Evolutionary conservation across 805 yeast species (phyloP).

Genomic region (Nakazawaea laoshanensis): DNA sequence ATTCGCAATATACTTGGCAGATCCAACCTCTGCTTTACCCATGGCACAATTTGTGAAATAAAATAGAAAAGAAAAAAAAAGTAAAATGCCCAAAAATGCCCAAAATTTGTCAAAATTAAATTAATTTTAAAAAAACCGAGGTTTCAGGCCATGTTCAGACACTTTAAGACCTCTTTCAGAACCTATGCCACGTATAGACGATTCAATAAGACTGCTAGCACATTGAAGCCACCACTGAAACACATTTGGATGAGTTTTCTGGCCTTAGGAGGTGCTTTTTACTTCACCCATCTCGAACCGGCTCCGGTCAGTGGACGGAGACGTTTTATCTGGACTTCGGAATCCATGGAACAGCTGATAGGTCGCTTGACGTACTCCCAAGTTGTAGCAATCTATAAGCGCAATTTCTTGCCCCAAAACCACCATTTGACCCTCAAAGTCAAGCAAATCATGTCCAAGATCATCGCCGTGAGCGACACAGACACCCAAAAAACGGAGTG

Average conservation of each 20-base stretch:
- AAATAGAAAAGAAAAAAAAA: too few relatives aligned
- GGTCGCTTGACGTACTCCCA: slow-evolving; percentile 61
- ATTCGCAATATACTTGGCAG: slow-evolving; percentile 59
- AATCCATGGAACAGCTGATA: slow-evolving; percentile 49
- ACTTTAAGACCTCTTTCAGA: too few relatives aligned
- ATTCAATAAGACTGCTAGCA: too few relatives aligned
- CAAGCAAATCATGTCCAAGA: slow-evolving; percentile 49
- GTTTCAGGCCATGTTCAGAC: too few relatives aligned
- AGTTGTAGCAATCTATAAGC: slow-evolving; percentile 44
- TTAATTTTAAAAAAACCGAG: too few relatives aligned
- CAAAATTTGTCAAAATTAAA: too few relatives aligned
- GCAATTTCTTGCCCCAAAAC: slow-evolving; percentile 46
- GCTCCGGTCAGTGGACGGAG: slow-evolving; percentile 76
- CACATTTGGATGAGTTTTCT: slow-evolving; percentile 12
- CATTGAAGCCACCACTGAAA: too few relatives aligned
- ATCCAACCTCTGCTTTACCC: slow-evolving; percentile 29
- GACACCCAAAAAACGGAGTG: slow-evolving; percentile 34
- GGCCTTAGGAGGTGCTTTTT: slow-evolving; percentile 14
- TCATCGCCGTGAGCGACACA: slow-evolving; percentile 48
- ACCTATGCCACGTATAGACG: too few relatives aligned
- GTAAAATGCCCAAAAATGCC: too few relatives aligned
- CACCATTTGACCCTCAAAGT: slow-evolving; percentile 57
- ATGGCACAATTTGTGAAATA: too few relatives aligned
- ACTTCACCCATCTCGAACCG: slow-evolving; percentile 52
- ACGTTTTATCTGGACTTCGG: slow-evolving; percentile 66